Evolutionary conservation across 2,329 filamentous ascomycete genomes (phyloP).

Genomic region (Exophiala xenobiotica): DNA sequence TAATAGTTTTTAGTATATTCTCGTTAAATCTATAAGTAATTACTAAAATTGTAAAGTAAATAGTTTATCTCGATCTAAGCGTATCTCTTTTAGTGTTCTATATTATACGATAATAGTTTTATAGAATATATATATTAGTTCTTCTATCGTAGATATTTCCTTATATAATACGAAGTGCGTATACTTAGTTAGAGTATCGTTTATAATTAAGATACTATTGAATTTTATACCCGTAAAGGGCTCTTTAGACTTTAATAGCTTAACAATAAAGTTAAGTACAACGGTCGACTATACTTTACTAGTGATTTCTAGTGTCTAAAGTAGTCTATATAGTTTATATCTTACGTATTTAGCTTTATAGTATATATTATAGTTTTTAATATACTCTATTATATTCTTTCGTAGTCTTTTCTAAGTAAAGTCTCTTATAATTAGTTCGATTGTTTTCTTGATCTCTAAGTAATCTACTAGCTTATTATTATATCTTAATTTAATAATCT

Average conservation of each 20-base stretch:
- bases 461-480: no score
- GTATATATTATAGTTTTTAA: constrained; percentile 12
- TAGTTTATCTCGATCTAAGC: not conserved
- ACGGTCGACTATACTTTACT: not conserved
- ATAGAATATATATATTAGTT: not conserved
- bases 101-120: not conserved
- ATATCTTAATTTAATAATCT: constrained; percentile 10
- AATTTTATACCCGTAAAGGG: not conserved
- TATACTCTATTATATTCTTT: constrained; percentile 15
- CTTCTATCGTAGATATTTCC: not conserved
- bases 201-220: not conserved
- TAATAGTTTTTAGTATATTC: constrained; percentile 14
- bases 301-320: not conserved
- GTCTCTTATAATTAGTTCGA: constrained; percentile 16
- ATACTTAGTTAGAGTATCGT: not conserved
- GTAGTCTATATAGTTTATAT: constrained; percentile 17
- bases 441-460: constrained; percentile 16
- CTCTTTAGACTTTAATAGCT: constrained; percentile 7
- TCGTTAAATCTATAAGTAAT: not conserved
- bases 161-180: not conserved
- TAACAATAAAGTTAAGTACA: constrained; percentile 1
- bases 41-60: not conserved
- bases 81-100: not conserved
- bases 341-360: constrained; percentile 9
- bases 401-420: constrained; percentile 10